These are phyloP conservation scores for Martensiomyces pterosporus DNA, from an alignment of 192 early-diverging fungal species.

Conservation along the genomic window DNA sequence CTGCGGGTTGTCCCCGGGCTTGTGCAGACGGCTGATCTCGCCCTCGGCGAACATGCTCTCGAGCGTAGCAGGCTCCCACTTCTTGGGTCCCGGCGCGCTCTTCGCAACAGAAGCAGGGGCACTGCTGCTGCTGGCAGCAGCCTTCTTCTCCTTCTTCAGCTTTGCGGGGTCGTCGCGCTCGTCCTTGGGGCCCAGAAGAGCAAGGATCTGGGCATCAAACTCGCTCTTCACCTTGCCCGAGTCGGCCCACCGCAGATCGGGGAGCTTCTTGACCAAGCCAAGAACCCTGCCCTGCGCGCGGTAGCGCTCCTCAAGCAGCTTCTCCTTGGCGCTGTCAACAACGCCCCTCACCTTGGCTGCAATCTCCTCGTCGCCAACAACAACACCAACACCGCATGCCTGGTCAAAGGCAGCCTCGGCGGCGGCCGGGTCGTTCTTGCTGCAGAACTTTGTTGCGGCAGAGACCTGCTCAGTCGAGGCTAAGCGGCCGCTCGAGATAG, in stretches of 20 bases:
- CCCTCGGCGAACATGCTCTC: constrained; percentile 84
- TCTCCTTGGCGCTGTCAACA: constrained; percentile 63
- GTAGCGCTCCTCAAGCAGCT: constrained; percentile 81
- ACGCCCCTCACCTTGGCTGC: constrained; percentile 57
- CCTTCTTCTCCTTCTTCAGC: constrained; percentile 29
- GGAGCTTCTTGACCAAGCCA: constrained; percentile 63
- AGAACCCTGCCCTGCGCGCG: constrained; percentile 72
- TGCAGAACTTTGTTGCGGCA: constrained; percentile 88
- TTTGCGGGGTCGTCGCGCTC: constrained; percentile 80
- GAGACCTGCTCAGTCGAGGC: constrained; percentile 80
- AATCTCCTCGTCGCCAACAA: constrained; percentile 77
- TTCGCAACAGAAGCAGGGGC: constrained; percentile 17
- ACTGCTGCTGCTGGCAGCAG: constrained; percentile 10
- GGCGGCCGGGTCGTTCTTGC: constrained; percentile 55
- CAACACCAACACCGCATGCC: constrained; percentile 90
- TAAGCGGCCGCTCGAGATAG: constrained; percentile 68
- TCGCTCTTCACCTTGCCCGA: constrained; percentile 79
- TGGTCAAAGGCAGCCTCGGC: constrained; percentile 72
- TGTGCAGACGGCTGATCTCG: constrained; percentile 88
- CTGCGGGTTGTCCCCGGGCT: constrained; percentile 94
- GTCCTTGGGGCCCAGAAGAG: constrained; percentile 95
- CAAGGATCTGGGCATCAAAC: constrained; percentile 79
- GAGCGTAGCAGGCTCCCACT: constrained; percentile 42
- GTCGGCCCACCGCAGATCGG: constrained; percentile 86
- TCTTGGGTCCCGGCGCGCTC: constrained; percentile 11